phyloP scores from a whole-genome alignment of 192 early-diverging fungal genomes.

The Coemansia javaensis region DNA sequence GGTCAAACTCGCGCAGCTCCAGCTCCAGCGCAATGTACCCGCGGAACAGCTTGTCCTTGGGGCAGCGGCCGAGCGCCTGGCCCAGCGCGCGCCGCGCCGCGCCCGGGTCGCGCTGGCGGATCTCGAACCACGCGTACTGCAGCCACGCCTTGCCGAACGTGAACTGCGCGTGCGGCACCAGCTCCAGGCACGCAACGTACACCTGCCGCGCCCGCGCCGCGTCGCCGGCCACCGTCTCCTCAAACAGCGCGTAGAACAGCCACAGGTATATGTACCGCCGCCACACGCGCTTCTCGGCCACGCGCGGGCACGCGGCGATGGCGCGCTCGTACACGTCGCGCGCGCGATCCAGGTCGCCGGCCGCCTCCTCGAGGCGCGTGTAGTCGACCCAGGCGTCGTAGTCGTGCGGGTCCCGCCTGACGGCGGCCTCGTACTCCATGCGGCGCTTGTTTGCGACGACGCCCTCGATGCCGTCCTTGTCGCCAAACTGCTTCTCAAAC shows the following conservation, averaged over 20 bases:
- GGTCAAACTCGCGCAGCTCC: slow-evolving; percentile 89
- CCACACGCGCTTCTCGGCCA: slow-evolving; percentile 91
- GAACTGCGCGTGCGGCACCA: slow-evolving; percentile 90
- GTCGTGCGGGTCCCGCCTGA: slow-evolving; percentile 72
- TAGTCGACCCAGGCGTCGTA: slow-evolving; percentile 99
- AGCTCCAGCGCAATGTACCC: slow-evolving; percentile 97
- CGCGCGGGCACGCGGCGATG: slow-evolving; percentile 79
- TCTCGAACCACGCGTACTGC: slow-evolving; percentile 86
- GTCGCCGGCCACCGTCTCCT: slow-evolving; percentile 83
- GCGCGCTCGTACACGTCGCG: slow-evolving; percentile 96
- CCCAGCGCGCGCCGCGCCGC: slow-evolving; percentile 79
- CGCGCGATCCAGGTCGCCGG: slow-evolving; percentile 61
- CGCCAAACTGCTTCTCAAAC: slow-evolving; percentile 97
- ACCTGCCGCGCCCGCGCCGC: slow-evolving; percentile 74
- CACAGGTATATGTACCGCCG: slow-evolving; percentile 98
- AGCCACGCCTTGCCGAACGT: slow-evolving; percentile 99
- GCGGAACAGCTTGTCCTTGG: slow-evolving; percentile 89
- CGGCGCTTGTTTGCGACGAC: slow-evolving; percentile 87
- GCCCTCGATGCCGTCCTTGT: slow-evolving; percentile 79
- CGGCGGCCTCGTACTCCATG: slow-evolving; percentile 79
- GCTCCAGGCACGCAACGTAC: slow-evolving; percentile 72
- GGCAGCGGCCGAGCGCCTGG: slow-evolving; percentile 73
- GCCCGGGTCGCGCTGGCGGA: slow-evolving; percentile 68
- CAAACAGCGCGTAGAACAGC: slow-evolving; percentile 96
- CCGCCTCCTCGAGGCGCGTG: slow-evolving; percentile 77